Evolutionary conservation across 2,329 filamentous ascomycete species (phyloP).

Genomic region (Colletotrichum sp.): DNA sequence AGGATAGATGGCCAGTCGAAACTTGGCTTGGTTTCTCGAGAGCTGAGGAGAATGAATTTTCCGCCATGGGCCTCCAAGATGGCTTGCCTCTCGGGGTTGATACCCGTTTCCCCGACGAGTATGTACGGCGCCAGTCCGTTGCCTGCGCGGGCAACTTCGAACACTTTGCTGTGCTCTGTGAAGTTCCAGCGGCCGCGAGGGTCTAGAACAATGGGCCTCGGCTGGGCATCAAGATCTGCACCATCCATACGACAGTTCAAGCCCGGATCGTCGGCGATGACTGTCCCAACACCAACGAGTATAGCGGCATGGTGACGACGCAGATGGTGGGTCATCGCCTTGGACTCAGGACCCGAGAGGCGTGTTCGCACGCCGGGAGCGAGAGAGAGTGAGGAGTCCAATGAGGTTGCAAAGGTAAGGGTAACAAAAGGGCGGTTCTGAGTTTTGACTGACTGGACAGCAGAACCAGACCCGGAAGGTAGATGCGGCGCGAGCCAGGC

Average conservation of each 20-base stretch:
- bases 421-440: conserved; percentile 63
- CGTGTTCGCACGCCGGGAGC: conserved; percentile 80
- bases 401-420: conserved; percentile 87
- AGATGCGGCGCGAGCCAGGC: conserved; percentile 34
- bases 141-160: conserved; percentile 67
- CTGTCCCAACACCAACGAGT: conserved; percentile 83
- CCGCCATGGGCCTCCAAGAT: conserved; percentile 57
- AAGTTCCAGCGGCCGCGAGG: conserved; percentile 77
- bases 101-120: conserved; percentile 54
- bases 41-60: conserved; percentile 49
- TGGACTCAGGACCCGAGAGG: conserved; percentile 82
- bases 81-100: conserved; percentile 42
- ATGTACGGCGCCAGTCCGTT: conserved; percentile 77
- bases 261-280: conserved; percentile 82
- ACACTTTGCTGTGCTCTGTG: conserved; percentile 63
- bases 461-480: conserved; percentile 5
- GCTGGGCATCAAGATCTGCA: conserved; percentile 63
- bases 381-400: conserved; percentile 81
- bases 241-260: conserved; percentile 80
- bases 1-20: conserved; percentile 72
- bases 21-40: conserved; percentile 35
- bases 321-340: conserved; percentile 92
- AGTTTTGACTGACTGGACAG: not conserved
- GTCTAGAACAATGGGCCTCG: conserved; percentile 83
- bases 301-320: conserved; percentile 85